Conservation (phyloP, 352 stramenopile species). For the Globisporangium solare region DNA sequence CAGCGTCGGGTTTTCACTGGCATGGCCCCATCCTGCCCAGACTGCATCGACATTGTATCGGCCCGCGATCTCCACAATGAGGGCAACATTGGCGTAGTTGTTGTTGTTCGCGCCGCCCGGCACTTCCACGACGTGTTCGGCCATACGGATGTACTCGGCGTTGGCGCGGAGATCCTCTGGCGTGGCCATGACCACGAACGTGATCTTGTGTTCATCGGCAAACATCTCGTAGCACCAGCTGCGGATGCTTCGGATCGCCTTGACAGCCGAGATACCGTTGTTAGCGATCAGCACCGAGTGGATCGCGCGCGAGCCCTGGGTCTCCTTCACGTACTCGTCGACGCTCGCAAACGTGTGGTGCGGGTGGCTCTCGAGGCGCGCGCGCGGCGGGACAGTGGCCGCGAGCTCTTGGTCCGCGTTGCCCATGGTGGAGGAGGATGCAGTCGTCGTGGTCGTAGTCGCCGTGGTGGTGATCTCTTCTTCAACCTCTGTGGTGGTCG, state of each 20-base stretch:
- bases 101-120: slow-evolving; percentile 99
- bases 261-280: slow-evolving; percentile 99
- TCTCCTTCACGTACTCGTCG: slow-evolving; percentile 89
- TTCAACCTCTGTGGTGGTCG: slow-evolving; percentile 7
- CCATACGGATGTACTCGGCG: slow-evolving; percentile 99
- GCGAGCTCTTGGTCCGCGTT: slow-evolving; percentile 1
- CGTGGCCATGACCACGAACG: slow-evolving; percentile 99
- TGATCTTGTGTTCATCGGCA: slow-evolving; percentile 89
- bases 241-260: slow-evolving; percentile 98
- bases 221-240: slow-evolving; percentile 99
- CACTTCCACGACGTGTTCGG: slow-evolving; percentile 99
- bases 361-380: slow-evolving; percentile 56
- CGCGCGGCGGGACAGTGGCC: slow-evolving; percentile 15
- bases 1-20: slow-evolving; percentile 97
- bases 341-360: slow-evolving; percentile 86
- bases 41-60: slow-evolving; percentile 96
- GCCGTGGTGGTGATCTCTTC: slow-evolving; percentile 1
- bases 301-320: slow-evolving; percentile 90
- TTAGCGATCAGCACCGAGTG: slow-evolving; percentile 99
- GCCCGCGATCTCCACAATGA: slow-evolving; percentile 98
- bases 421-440: slow-evolving; percentile 1
- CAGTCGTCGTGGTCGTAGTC: background rate
- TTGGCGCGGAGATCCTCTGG: slow-evolving; percentile 99
- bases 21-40: slow-evolving; percentile 99
- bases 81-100: slow-evolving; percentile 99